A percentile compares a stretch with the other conserved stretches of the same genome.
Evolutionary conservation across 805 yeast genomes (phyloP).

Genomic region (Zygosaccharomyces pseudorouxii): DNA sequence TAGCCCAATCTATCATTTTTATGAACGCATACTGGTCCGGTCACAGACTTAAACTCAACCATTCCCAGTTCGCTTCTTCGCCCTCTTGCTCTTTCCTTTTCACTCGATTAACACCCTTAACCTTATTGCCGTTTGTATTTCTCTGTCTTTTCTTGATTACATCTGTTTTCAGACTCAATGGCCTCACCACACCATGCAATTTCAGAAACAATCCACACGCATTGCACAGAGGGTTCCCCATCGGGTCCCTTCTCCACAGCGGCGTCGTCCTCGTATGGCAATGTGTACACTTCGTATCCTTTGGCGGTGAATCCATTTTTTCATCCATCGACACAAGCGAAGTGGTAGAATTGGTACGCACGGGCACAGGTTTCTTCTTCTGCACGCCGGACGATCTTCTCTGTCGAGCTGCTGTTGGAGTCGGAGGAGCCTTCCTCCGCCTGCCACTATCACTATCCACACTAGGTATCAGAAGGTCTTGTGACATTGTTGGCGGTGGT

Average conservation of each 20-base stretch:
- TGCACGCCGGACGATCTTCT: conserved; percentile 13
- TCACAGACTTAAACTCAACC: conserved; percentile 16
- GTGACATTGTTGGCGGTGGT: neutral
- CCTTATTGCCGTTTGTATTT: conserved; percentile 27
- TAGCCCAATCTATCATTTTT: neutral
- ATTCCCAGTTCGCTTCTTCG: conserved; percentile 16
- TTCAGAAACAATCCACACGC: conserved; percentile 92
- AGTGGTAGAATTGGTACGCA: conserved; percentile 10
- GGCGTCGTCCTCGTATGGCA: conserved; percentile 91
- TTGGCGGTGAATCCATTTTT: conserved; percentile 6
- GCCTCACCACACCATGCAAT: conserved; percentile 88
- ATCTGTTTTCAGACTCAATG: conserved; percentile 83
- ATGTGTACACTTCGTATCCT: conserved; percentile 60
- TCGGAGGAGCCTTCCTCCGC: neutral
- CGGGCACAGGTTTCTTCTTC: conserved; percentile 9
- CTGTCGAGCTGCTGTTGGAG: neutral
- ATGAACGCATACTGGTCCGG: too few species aligned
- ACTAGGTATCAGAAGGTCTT: neutral
- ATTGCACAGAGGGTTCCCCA: conserved; percentile 87
- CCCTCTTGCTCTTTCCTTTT: conserved; percentile 3
- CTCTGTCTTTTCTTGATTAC: conserved; percentile 87
- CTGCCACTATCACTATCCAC: neutral
- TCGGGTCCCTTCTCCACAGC: conserved; percentile 86
- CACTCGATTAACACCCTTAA: conserved; percentile 1
- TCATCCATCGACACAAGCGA: conserved; percentile 10